Evolutionary conservation across 2,329 filamentous ascomycete genomes (phyloP), one percentile per base, ranked within the genome.

Genomic region (Beauveria australis): DNA sequence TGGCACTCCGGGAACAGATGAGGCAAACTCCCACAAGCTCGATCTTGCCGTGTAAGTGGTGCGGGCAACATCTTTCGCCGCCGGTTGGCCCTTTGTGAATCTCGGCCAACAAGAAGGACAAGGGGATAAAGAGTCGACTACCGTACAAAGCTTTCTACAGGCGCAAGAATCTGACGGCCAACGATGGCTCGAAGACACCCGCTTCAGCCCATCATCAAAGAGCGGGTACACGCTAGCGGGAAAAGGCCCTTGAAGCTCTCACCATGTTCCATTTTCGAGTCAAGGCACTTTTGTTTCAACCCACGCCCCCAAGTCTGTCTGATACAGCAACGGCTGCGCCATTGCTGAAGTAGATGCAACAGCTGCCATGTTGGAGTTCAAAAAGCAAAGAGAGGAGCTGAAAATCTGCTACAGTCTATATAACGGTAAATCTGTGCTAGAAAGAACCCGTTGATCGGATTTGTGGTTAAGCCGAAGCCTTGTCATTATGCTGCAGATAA

Each of bases 231-330:
- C 55, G 47, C 55, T 59, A 59, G 55, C 55, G 55, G 55, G n/a
- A 59, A 44, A 59, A 2, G 22, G 22, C 55, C 47, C 55, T 59
- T 52, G 55, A 59, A 51, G 55, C 55, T 59, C 47, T 59, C 55
- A 52, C 55, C 55, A 51, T 41, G 19, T 44, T 47, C 47, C 30
- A 33, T 33, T 33, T 14, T 33, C 30, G 12, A 33, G 30, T 33
- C 30, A 33, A 33, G 30, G 30, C 30, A 33, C 12, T 12, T 33
- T 33, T 33, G 10, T 14, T 33, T 33, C 30, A 33, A 33, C 10
- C 30, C 30, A 33, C 30, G 30, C 30, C 30, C 12, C 30, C 30
- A 4, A 14, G 12, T 14, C 30, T 4, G 14, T 33, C 30, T 33
- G 5, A 5, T 33, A 1, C 30, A 33, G 30, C 30, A 14, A 33